Percentiles rank a stretch among this genome's conserved stretches.
Conservation (phyloP, 2,329 filamentous ascomycete species). For the Chaetomiaceae sp. region DNA sequence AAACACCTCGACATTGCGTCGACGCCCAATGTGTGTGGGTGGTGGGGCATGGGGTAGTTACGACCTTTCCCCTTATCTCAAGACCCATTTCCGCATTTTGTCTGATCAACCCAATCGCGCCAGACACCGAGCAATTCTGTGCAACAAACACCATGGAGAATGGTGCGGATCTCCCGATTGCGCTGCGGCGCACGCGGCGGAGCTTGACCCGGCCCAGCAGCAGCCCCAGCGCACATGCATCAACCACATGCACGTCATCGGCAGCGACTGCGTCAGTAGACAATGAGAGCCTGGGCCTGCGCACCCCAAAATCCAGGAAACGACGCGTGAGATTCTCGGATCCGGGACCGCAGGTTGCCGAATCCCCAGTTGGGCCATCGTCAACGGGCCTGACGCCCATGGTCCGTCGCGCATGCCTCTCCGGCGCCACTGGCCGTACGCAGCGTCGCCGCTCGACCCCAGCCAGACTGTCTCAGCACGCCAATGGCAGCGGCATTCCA, state of each 20-base stretch:
- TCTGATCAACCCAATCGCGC: no score
- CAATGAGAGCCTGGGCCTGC: not conserved
- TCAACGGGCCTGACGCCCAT: constrained; percentile 56
- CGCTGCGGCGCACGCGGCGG: constrained; percentile 49
- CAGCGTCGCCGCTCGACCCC: constrained; percentile 42
- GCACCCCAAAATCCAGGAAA: constrained; percentile 27
- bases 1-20: no score
- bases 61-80: no score
- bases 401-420: constrained; percentile 41
- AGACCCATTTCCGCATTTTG: no score
- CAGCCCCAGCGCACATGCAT: no score
- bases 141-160: constrained; percentile 26
- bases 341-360: constrained; percentile 37
- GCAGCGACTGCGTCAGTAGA: constrained; percentile 13
- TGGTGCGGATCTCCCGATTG: constrained; percentile 43
- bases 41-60: no score
- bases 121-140: no score
- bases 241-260: constrained; percentile 4
- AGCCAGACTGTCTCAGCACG: constrained; percentile 9
- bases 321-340: constrained; percentile 56
- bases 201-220: not conserved
- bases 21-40: no score
- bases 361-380: constrained; percentile 27
- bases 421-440: constrained; percentile 16
- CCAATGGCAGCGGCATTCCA: constrained; percentile 18